Conservation (phyloP, 2,329 filamentous ascomycete genomes). For the Apiospora phragmitis region DNA sequence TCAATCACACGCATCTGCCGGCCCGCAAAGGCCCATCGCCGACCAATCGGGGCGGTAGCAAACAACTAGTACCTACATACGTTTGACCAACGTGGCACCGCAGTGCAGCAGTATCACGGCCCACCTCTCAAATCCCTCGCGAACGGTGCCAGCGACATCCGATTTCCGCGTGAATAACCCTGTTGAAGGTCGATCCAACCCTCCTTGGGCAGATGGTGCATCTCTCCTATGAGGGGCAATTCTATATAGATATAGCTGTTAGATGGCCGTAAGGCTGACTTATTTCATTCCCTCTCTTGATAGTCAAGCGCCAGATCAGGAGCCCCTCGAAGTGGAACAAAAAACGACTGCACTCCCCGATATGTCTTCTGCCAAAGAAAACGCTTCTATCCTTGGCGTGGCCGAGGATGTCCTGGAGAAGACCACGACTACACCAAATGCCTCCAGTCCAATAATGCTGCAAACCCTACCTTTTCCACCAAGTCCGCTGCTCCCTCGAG, state of each 20-base stretch:
- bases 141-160: neutral
- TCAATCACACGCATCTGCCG: slow-evolving; percentile 1
- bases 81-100: neutral
- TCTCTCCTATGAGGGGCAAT: neutral
- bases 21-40: neutral
- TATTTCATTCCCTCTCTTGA: neutral
- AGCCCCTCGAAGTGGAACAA: neutral
- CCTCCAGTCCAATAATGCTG: neutral
- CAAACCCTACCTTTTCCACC: neutral
- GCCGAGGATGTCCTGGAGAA: neutral
- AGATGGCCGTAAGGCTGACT: neutral
- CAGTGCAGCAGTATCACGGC: neutral
- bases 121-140: neutral
- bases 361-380: neutral
- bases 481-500: neutral
- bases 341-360: neutral
- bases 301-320: neutral
- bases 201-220: neutral
- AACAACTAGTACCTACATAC: neutral
- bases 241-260: neutral
- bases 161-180: neutral
- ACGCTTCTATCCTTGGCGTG: neutral
- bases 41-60: neutral
- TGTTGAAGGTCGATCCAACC: neutral
- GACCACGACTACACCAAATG: too few species aligned